phyloP scores from a whole-genome alignment of 1,284 basidiomycete genomes.

The Ceratobasidium sp. region DNA sequence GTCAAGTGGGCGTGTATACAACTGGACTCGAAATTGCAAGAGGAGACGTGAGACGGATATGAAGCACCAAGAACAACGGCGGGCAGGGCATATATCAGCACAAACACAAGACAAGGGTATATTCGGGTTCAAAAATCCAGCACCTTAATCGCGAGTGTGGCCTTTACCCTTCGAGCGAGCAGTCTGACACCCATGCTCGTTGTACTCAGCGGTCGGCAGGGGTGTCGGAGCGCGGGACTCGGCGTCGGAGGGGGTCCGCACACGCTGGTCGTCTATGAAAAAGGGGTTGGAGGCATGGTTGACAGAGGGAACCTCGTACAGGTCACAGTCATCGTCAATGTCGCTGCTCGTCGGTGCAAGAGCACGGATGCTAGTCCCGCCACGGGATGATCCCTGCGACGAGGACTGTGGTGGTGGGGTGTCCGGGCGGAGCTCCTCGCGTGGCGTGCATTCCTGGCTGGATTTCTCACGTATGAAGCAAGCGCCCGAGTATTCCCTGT shows the following conservation, averaged over 20 bases:
- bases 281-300: no score
- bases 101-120: neutral
- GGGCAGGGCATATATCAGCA: neutral
- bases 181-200: neutral
- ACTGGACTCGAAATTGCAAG: no score
- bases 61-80: neutral
- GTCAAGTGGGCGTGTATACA: no score
- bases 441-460: neutral
- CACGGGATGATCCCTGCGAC: no score
- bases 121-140: no score
- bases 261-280: no score
- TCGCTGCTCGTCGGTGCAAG: no score
- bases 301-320: no score
- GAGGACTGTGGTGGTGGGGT: neutral
- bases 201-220: neutral
- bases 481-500: conserved; percentile 1
- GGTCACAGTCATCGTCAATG: no score
- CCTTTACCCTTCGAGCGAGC: neutral
- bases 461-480: neutral
- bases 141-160: neutral
- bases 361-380: no score
- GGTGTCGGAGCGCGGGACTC: neutral
- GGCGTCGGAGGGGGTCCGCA: neutral
- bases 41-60: neutral
- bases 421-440: neutral